Evolutionary conservation across 176 grass and related monocot species (phyloP).

Genomic region (Miscanthus lutarioriparius): DNA sequence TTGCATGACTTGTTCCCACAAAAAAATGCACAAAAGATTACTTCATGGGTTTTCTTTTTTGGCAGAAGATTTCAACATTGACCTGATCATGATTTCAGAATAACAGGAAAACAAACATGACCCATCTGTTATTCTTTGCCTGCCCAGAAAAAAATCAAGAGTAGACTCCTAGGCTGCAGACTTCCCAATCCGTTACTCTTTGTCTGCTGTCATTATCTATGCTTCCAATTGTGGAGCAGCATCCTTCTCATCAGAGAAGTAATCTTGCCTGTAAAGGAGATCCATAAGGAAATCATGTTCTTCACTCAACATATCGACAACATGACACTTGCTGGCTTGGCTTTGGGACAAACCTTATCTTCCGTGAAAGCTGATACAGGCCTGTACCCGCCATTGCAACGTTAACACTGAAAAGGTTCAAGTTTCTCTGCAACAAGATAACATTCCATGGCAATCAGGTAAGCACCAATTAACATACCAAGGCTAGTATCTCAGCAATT

Average conservation of each 20-base stretch:
- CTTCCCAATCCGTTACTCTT: not conserved
- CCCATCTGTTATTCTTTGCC: constrained; percentile 2
- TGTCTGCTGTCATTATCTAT: constrained; percentile 18
- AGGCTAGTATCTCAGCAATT: not conserved
- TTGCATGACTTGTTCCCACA: not conserved
- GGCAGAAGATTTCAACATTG: not conserved
- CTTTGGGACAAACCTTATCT: constrained; percentile 58
- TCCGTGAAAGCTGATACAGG: constrained; percentile 77
- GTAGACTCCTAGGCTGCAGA: not conserved
- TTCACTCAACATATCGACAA: not conserved
- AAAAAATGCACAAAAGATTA: not conserved
- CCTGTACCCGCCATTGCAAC: constrained; percentile 75
- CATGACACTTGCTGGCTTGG: not conserved
- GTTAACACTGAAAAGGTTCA: constrained; percentile 77
- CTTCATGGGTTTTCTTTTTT: constrained; percentile 13
- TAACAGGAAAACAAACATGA: constrained; percentile 8
- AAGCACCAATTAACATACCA: not conserved
- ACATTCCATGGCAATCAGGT: not conserved
- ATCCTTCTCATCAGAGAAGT: constrained; percentile 56
- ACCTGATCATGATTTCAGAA: not conserved
- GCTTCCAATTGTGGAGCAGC: constrained; percentile 42
- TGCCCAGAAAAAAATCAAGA: not conserved
- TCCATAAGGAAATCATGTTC: not conserved
- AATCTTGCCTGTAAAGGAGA: constrained; percentile 66
- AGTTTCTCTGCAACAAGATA: constrained; percentile 69